Conservation (phyloP, 371 early-diverging fungal species). For the Mortierella sp. region DNA sequence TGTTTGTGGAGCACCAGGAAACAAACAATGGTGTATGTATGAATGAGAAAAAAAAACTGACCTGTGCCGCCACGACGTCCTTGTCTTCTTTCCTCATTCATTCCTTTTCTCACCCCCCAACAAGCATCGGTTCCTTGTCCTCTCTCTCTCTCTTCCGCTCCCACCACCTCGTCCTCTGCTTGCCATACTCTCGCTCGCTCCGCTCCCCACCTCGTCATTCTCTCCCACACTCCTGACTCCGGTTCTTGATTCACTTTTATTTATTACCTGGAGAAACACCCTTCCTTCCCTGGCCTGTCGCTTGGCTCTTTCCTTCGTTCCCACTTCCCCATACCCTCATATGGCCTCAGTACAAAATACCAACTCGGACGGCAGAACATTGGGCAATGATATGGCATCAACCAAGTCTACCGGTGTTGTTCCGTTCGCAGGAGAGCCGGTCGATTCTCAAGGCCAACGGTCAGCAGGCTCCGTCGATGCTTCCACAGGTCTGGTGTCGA, state of each 20-base stretch:
- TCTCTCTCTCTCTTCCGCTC: slow-evolving; percentile 2
- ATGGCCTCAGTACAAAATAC: slow-evolving; percentile 1
- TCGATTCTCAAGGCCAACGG: no score
- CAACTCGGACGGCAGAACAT: no score
- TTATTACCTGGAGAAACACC: no score
- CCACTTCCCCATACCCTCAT: not conserved
- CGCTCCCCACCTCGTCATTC: not conserved
- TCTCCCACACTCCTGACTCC: not conserved
- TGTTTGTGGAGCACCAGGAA: no score
- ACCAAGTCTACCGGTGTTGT: not conserved
- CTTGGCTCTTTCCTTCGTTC: not conserved
- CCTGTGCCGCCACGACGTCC: no score
- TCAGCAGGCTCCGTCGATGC: not conserved
- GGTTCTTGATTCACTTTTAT: not conserved
- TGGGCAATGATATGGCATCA: slow-evolving; percentile 3
- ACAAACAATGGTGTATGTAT: no score
- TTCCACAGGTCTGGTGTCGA: not conserved
- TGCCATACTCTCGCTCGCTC: not conserved
- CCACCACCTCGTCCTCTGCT: not conserved
- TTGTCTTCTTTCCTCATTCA: no score
- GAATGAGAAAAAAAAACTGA: no score
- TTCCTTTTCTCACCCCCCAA: no score
- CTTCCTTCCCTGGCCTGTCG: no score
- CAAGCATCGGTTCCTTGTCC: not conserved
- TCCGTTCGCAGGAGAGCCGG: no score